Evolutionary conservation across 768 basidiomycete species (phyloP).

Genomic region (Tricholomella constricta): DNA sequence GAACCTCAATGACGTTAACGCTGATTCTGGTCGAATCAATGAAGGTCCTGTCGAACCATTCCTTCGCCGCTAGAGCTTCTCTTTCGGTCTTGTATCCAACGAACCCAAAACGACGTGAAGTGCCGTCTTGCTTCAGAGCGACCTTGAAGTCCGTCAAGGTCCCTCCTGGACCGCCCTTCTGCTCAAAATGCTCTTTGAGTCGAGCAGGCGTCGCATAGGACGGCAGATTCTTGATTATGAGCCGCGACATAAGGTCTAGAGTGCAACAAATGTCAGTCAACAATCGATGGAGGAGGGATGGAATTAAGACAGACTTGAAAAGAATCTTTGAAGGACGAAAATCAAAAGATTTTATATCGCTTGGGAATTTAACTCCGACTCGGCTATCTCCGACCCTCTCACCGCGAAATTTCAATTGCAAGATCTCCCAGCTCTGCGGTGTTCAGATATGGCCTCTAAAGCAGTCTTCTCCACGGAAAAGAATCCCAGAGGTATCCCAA

Average conservation of each 20-base stretch:
- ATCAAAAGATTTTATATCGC: conserved; percentile 17
- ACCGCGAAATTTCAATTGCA: background rate
- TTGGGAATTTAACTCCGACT: conserved; percentile 21
- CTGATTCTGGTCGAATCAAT: conserved; percentile 77
- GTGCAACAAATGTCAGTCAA: background rate
- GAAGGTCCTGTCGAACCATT: conserved; percentile 86
- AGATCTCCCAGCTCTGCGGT: background rate
- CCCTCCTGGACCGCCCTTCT: conserved; percentile 59
- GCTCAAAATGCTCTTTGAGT: conserved; percentile 69
- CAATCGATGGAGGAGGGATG: background rate
- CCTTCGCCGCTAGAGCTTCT: conserved; percentile 72
- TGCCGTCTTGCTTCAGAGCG: conserved; percentile 73
- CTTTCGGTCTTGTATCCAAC: conserved; percentile 83
- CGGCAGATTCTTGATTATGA: conserved; percentile 84
- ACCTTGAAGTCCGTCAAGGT: conserved; percentile 87
- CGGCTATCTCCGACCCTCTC: conserved; percentile 24
- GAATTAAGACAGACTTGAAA: conserved; percentile 22
- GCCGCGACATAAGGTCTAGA: conserved; percentile 67
- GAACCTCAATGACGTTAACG: conserved; percentile 78
- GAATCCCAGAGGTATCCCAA: conserved; percentile 92
- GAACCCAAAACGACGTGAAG: conserved; percentile 87
- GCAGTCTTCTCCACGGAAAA: conserved; percentile 35
- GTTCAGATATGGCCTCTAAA: conserved; percentile 16
- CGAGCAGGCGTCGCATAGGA: conserved; percentile 62
- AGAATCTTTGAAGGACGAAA: conserved; percentile 22